phyloP scores from a whole-genome alignment of 2,329 filamentous ascomycete species.

The Chrysoporthe puriensis region DNA sequence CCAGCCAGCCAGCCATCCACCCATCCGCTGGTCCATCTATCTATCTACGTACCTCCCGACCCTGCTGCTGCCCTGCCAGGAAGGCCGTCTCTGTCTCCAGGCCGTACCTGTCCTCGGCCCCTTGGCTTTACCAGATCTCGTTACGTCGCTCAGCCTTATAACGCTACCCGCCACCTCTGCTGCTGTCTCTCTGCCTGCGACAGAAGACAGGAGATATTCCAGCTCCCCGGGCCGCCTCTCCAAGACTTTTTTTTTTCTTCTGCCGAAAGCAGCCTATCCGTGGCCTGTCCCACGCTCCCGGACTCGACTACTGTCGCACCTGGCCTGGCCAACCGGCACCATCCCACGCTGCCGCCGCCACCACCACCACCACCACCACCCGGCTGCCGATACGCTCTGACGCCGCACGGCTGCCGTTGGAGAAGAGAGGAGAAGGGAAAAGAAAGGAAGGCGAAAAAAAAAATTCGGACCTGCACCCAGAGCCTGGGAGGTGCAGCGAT shows the following conservation, averaged over 20 bases:
- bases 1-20: not conserved
- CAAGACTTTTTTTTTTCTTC: not conserved
- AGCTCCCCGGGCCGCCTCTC: not conserved
- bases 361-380: not conserved
- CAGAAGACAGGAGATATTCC: not conserved
- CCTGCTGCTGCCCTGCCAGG: not conserved
- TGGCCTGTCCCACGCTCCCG: not conserved
- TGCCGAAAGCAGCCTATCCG: conserved; percentile 5
- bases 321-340: not conserved
- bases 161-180: not conserved
- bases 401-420: not conserved
- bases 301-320: conserved; percentile 1
- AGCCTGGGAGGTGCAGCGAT: not conserved
- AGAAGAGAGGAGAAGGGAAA: not conserved
- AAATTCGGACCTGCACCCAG: not conserved
- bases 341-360: not conserved
- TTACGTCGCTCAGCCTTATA: conserved; percentile 6
- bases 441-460: not conserved
- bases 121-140: conserved; percentile 41
- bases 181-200: not conserved
- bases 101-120: conserved; percentile 31
- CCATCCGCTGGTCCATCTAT: not conserved
- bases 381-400: not conserved
- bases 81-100: not conserved
- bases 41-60: not conserved